These are phyloP conservation scores for Medicago truncatula DNA, from an alignment of 306 rosid genomes.

Conservation along the genomic window DNA sequence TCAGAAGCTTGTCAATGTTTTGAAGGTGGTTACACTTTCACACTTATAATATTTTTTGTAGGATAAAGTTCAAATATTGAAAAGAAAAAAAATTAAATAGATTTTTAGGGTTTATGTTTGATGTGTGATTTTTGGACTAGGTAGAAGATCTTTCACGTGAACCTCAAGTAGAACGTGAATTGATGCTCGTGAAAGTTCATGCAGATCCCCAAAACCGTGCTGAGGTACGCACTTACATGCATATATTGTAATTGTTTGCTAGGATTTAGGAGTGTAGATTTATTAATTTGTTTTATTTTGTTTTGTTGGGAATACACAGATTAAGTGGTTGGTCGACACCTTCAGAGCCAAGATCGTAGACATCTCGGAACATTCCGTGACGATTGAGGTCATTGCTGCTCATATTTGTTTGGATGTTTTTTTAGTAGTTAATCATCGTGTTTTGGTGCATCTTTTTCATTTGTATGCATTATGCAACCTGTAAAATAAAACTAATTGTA, in stretches of 20 bases:
- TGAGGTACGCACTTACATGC: slow-evolving; percentile 54
- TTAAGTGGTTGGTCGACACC: slow-evolving; percentile 77
- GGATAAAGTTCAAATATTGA: not conserved
- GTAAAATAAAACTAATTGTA: slow-evolving; percentile 13
- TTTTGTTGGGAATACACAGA: slow-evolving; percentile 49
- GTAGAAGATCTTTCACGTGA: slow-evolving; percentile 78
- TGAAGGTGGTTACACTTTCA: slow-evolving; percentile 46
- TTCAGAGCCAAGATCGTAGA: slow-evolving; percentile 84
- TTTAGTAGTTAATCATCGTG: not conserved
- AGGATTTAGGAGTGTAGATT: not conserved
- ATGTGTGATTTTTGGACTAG: slow-evolving; percentile 41
- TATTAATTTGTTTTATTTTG: slow-evolving; percentile 7
- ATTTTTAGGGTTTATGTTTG: slow-evolving; percentile 13
- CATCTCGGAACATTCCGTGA: slow-evolving; percentile 69
- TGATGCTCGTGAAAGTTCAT: slow-evolving; percentile 74
- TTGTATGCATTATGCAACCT: slow-evolving; percentile 2
- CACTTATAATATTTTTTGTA: not conserved
- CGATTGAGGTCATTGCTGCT: slow-evolving; percentile 66
- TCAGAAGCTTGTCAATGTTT: slow-evolving; percentile 77
- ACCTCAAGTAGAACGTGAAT: slow-evolving; percentile 84
- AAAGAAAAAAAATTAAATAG: not conserved
- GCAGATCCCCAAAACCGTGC: slow-evolving; percentile 56
- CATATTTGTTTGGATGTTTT: not conserved
- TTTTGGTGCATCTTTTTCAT: not conserved
- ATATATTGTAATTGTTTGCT: not conserved